Evolutionary conservation across 2,329 filamentous ascomycete genomes (phyloP), one percentile per base, ranked within the genome.

Genomic region (Colletotrichum sp.): DNA sequence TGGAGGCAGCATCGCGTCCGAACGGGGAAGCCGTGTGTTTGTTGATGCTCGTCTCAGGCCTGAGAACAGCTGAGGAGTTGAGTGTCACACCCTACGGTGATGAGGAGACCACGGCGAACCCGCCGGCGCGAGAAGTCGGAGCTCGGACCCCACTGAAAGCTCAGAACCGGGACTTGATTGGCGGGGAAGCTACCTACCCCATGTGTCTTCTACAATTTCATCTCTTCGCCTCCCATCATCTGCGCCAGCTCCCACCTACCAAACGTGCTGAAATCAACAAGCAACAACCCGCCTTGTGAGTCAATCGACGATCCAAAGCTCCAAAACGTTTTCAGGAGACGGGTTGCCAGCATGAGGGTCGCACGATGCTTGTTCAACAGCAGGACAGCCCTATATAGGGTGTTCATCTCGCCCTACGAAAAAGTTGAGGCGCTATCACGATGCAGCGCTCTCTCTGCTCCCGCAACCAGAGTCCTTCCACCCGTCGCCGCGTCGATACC

Each of bases 351-450:
- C 26, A 89, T 89, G 87, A 85, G 79, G 73, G 76, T 80, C 69
- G 75, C 83, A 28, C 75, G 78, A 71, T 89, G 86, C 76, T 78
- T 88, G 57, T 86, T 86, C 80, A 87, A 85, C 78, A 85, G 88
- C 68, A 85, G 86, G n/a, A 79, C 83, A 44, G 87, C 88, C 76
- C 85, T 91, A 7, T 85, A 87, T 62, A 83, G 85, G 69, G 86
- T 89, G 64, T 89, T 90, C 78, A 78, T 90, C 78, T 82, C 83
- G 63, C 84, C 84, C 68, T 79, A 81, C 77, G 81, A 84, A 70
- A 80, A 76, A 57, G 78, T 77, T 62, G 80, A 82, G 76, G 68
- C 78, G 24, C 70, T 83, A 62, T 69, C 79, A 44, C 78, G 79
- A 70, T 78, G 80, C 52, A 78, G 80, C 73, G 66, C 74, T 24